These are phyloP conservation scores for Cryptococcus sp. DNA, from an alignment of 1,284 basidiomycete genomes.

Conservation along the genomic window DNA sequence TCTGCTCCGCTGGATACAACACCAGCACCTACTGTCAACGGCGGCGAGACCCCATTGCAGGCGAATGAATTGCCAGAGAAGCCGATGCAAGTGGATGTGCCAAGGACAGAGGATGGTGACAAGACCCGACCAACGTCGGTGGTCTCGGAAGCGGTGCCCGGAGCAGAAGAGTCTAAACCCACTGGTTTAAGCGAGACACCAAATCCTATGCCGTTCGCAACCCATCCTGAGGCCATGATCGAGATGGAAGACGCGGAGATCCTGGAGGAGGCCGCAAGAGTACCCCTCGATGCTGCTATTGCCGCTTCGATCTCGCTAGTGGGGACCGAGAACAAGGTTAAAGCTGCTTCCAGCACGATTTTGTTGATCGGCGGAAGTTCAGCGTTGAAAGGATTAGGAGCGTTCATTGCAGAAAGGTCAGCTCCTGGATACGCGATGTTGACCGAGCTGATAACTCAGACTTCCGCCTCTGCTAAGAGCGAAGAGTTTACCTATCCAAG, in stretches of 20 bases:
- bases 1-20: conserved; percentile 8
- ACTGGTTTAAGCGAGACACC: neutral
- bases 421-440: conserved; percentile 3
- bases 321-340: conserved; percentile 81
- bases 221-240: neutral
- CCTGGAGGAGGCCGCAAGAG: conserved; percentile 73
- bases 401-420: conserved; percentile 42
- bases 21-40: neutral
- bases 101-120: too few relatives aligned
- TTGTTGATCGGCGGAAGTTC: conserved; percentile 80
- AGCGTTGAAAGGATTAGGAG: conserved; percentile 46
- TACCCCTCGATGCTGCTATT: conserved; percentile 90
- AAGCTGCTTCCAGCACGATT: conserved; percentile 82
- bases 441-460: conserved; percentile 13
- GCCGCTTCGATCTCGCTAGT: conserved; percentile 82
- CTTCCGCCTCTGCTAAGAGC: conserved; percentile 62
- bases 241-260: conserved; percentile 11
- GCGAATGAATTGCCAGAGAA: too few relatives aligned
- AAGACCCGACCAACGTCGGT: too few relatives aligned
- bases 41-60: too few relatives aligned
- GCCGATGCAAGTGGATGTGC: too few relatives aligned
- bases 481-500: conserved; percentile 79
- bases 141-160: too few relatives aligned
- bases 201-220: neutral
- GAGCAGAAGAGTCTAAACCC: too few relatives aligned